Conservation (phyloP, 2,329 filamentous ascomycete genomes). For the Hymenoscyphus infarciens region DNA sequence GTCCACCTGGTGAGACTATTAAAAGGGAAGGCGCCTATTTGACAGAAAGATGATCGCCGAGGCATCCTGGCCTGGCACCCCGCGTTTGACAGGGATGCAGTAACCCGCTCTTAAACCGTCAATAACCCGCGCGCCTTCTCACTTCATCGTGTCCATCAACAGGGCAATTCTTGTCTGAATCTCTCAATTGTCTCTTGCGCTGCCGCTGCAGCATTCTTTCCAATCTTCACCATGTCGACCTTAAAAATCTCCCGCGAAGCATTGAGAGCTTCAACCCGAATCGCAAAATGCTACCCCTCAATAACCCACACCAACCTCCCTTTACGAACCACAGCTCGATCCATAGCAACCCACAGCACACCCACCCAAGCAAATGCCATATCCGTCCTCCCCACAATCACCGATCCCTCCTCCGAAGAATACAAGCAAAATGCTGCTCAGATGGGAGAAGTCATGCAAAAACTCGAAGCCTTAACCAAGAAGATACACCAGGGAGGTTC, state of each 20-base stretch:
- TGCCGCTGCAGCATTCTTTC: slow-evolving; percentile 21
- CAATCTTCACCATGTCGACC: slow-evolving; percentile 44
- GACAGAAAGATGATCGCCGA: background rate
- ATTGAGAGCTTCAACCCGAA: slow-evolving; percentile 43
- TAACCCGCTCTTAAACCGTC: slow-evolving; percentile 15
- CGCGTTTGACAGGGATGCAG: too few species aligned
- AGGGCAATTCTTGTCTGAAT: background rate
- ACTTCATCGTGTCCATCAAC: too few species aligned
- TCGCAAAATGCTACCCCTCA: slow-evolving; percentile 35
- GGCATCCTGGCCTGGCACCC: background rate
- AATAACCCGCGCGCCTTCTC: background rate
- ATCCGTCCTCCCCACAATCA: slow-evolving; percentile 69
- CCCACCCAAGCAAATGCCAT: slow-evolving; percentile 79
- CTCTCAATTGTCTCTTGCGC: slow-evolving; percentile 5
- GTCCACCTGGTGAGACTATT: background rate
- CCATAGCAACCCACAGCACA: slow-evolving; percentile 72
- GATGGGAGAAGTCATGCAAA: slow-evolving; percentile 70
- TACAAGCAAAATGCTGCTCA: slow-evolving; percentile 77
- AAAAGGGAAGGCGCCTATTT: background rate
- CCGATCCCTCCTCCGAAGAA: slow-evolving; percentile 74
- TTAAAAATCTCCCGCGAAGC: slow-evolving; percentile 46
- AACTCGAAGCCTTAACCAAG: slow-evolving; percentile 66
- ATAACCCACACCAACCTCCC: slow-evolving; percentile 23
- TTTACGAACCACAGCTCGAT: slow-evolving; percentile 17
- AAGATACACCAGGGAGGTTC: slow-evolving; percentile 73